Conservation (phyloP, 805 yeast genomes). For the Candida khao-thaluensis region DNA sequence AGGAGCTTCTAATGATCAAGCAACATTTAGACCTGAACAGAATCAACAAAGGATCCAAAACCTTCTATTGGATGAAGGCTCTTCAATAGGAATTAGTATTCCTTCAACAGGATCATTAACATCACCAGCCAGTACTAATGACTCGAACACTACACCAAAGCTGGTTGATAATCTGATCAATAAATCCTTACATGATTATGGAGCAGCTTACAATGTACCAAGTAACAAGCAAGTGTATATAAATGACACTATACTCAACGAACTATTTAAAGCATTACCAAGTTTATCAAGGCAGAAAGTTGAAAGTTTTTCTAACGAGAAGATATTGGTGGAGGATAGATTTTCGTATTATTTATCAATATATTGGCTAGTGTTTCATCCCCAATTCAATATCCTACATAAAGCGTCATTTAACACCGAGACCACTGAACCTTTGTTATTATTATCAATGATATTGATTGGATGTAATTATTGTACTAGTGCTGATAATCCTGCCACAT, state of each 20-base stretch:
- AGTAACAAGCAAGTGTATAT: slow-evolving; percentile 38
- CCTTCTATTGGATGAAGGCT: neutral
- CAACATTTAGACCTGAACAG: neutral
- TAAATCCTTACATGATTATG: slow-evolving; percentile 13
- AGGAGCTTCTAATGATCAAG: slow-evolving; percentile 13
- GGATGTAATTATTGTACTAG: slow-evolving; percentile 49
- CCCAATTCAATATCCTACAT: slow-evolving; percentile 59
- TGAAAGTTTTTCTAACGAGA: slow-evolving; percentile 25
- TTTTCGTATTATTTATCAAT: slow-evolving; percentile 35
- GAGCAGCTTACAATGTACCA: slow-evolving; percentile 21
- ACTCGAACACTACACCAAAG: slow-evolving; percentile 9
- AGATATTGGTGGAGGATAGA: slow-evolving; percentile 26
- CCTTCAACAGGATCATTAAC: slow-evolving; percentile 26
- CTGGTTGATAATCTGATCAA: neutral
- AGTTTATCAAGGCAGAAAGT: slow-evolving; percentile 25
- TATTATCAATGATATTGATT: slow-evolving; percentile 54
- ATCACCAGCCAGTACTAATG: slow-evolving; percentile 34
- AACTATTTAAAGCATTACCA: slow-evolving; percentile 30
- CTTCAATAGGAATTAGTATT: slow-evolving; percentile 14
- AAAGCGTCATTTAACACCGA: slow-evolving; percentile 55
- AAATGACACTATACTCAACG: slow-evolving; percentile 35
- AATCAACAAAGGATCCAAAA: neutral
- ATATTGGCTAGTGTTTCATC: slow-evolving; percentile 62
- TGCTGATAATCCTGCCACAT: slow-evolving; percentile 10
- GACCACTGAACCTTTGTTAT: slow-evolving; percentile 46